Base-by-base conservation (phyloP, 73 alveolate genomes). In the Stentor roeselii region DNA sequence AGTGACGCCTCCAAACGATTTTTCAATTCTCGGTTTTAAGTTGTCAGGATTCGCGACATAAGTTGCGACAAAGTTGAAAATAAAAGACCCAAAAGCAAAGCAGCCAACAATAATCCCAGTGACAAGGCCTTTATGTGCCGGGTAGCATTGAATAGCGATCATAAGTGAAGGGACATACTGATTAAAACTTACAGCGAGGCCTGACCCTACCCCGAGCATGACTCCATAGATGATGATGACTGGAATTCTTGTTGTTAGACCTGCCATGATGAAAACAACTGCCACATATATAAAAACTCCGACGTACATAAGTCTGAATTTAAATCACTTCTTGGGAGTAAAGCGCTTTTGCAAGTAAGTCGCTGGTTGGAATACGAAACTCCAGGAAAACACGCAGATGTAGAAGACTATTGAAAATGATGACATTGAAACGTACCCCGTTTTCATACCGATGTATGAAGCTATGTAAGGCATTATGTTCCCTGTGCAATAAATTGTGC, bases 11-110 rank as follows among this genome's bases (percentile, higher is more conserved):
- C n/a, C n/a, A 39, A 58, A 78, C 4, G 58, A 37, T 0, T 86
- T 89, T 38, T 60, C 14, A 3, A 83, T 60, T n/a, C 3, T 75
- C 2, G 95, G 80, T 39, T 60, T 36, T 60, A 35, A 80, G 60
- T 88, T 83, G 50, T 88, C 59, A 27, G 93, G 93, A 82, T 91
- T 91, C 14, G 88, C 90, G 3, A 91, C 50, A 1, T 78, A 60
- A n/a, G 92, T 87, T 1, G 93, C 61, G 42, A 91, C 60, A 35
- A 87, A 76, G 34, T 78, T 82, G 75, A 83, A 91, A 3, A 88
- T 76, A 27, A 31, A n/a, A 15, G 42, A 36, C 15, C 82, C 82
- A n/a, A 67, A 67, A 15, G 60, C 82, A 67, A 32, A 32, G 32
- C 38, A 15, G 11, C 59, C 82, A 32, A 67, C 38, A 15, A 67